Base-by-base conservation (phyloP, 78 protist genomes). In the Protostelium mycophagum region DNA sequence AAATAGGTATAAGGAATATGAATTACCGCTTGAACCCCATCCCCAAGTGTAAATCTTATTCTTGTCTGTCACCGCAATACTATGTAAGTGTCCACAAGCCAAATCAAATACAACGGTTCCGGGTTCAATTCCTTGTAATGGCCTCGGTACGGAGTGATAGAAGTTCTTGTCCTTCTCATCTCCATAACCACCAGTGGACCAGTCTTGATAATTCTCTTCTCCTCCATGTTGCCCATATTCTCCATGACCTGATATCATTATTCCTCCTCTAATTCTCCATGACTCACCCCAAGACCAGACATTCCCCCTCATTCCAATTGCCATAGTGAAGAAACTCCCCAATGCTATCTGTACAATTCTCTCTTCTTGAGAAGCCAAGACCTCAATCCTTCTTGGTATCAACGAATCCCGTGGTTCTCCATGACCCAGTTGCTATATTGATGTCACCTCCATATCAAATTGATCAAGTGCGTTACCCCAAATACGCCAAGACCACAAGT, bases 401-500 rank as follows among this genome's bases (percentile, higher is more conserved):
- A 36, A 16, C 16, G 86, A 36, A 85, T 85, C 37, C 16, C 37
- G 5, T 16, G 36, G 86, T 16, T 85, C 73, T 85, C 73, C 73
- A 16, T 35, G 86, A 25, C 37, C 73, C 37, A 36, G 16, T 35
- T 85, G 36, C 37, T 85, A 36, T 9, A 31, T 16, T 16, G n/a
- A 36, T 23, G 23, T 16, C 0, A 5, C 34, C 38, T n/a, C 38
- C 0, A 63, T 38, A 25, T 0, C 1, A 1, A 88, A 92, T 25
- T 0, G 0, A 23, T 28, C 10, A 23, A 88, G 83, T 86, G 87
- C 84, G n/a, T 38, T 83, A 90, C 92, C 36, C 94, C 94, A 83
- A 92, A 92, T 9, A 92, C 91, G 88, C 94, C 94, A 25, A 92
- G 90, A 28, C 94, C 94, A 92, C 96, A 94, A 5, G 87, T 86